These are phyloP conservation scores for Marasmius oreades DNA, from an alignment of 1,284 basidiomycete genomes.

Conservation along the genomic window DNA sequence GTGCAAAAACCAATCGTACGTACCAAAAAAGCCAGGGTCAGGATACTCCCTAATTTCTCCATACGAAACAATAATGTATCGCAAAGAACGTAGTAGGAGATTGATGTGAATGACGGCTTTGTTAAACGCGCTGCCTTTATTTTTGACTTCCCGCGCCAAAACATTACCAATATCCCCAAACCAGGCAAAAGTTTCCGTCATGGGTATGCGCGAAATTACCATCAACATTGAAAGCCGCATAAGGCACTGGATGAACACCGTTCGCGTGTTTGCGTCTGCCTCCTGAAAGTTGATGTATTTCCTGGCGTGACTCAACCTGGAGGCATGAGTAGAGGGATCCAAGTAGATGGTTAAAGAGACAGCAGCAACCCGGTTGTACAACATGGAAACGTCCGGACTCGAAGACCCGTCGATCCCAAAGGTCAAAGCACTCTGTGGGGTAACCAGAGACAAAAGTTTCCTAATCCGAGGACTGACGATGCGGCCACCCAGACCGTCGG, in stretches of 20 bases:
- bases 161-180: conserved; percentile 58
- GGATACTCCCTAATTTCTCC: conserved; percentile 54
- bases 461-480: conserved; percentile 49
- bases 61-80: conserved; percentile 56
- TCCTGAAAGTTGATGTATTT: conserved; percentile 67
- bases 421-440: conserved; percentile 71
- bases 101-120: conserved; percentile 36
- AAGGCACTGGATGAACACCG: conserved; percentile 74
- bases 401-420: conserved; percentile 58
- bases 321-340: conserved; percentile 48
- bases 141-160: conserved; percentile 50
- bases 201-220: conserved; percentile 52
- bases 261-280: conserved; percentile 69
- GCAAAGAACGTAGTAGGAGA: conserved; percentile 58
- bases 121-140: conserved; percentile 16
- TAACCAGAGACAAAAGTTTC: conserved; percentile 76
- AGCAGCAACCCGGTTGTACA: conserved; percentile 85
- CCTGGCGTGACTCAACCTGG: conserved; percentile 58
- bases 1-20: conserved; percentile 11
- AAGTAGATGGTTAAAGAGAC: conserved; percentile 78
- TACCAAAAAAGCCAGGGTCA: conserved; percentile 54
- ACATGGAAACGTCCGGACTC: conserved; percentile 62
- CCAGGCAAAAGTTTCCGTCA: conserved; percentile 65
- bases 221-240: conserved; percentile 74
- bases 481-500: conserved; percentile 3